Conservation (phyloP, 2,329 filamentous ascomycete genomes). For the Kalmusia sp. region DNA sequence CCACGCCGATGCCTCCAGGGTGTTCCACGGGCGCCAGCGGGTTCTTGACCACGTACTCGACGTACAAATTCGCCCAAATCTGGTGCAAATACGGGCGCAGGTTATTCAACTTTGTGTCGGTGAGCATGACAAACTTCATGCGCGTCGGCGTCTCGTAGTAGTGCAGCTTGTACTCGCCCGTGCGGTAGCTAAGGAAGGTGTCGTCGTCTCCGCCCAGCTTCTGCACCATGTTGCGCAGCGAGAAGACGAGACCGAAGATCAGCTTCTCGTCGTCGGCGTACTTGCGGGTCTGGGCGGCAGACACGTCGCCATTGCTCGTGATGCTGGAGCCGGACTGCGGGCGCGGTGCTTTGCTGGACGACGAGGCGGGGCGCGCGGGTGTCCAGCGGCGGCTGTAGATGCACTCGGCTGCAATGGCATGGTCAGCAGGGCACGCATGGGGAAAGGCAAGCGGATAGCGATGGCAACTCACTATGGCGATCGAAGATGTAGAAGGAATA, state of each 20-base stretch:
- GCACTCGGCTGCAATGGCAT: constrained; percentile 76
- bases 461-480: constrained; percentile 76
- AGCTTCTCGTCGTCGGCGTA: constrained; percentile 90
- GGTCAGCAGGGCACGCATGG: constrained; percentile 20
- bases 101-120: constrained; percentile 85
- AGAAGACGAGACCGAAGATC: constrained; percentile 96
- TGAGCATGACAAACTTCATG: constrained; percentile 95
- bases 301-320: constrained; percentile 51
- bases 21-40: constrained; percentile 68
- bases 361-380: constrained; percentile 57
- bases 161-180: constrained; percentile 95
- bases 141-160: constrained; percentile 98
- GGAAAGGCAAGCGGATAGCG: background rate
- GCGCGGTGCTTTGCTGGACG: constrained; percentile 55
- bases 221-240: constrained; percentile 92
- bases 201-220: constrained; percentile 94
- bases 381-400: constrained; percentile 93
- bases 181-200: constrained; percentile 90
- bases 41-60: constrained; percentile 83
- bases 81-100: constrained; percentile 95
- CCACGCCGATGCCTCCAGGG: constrained; percentile 66
- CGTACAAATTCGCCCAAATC: constrained; percentile 97
- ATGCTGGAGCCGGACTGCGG: constrained; percentile 58
- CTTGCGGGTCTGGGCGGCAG: constrained; percentile 36
- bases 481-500: constrained; percentile 99